Evolutionary conservation across 163 green algal genomes (phyloP).

Genomic region (Scenedesmus sp.): DNA sequence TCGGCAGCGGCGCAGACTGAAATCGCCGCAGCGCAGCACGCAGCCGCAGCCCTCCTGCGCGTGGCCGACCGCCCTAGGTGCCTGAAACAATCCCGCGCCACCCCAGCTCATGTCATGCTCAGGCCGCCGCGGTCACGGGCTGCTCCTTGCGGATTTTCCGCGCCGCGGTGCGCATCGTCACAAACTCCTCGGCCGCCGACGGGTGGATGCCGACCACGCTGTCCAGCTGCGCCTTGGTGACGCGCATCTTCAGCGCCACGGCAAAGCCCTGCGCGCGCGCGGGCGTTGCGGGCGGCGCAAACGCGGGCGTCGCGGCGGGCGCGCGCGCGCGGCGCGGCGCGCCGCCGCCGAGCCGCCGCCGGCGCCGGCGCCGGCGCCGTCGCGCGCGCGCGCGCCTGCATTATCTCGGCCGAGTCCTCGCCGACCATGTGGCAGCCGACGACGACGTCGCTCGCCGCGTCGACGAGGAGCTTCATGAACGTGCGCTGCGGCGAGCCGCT

Average conservation of each 20-base stretch:
- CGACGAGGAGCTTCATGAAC: conserved; percentile 85
- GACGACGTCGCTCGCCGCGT: conserved; percentile 71
- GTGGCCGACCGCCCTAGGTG: too few relatives aligned
- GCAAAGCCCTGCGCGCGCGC: conserved; percentile 79
- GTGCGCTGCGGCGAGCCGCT: conserved; percentile 63
- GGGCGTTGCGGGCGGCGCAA: too few relatives aligned
- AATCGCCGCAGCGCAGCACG: too few relatives aligned
- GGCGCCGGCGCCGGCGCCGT: too few relatives aligned
- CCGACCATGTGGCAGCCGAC: conserved; percentile 95
- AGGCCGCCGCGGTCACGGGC: conserved; percentile 26
- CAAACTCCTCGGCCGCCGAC: conserved; percentile 91
- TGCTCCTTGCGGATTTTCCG: conserved; percentile 56
- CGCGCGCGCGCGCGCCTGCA: conserved; percentile 89
- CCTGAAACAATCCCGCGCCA: too few relatives aligned
- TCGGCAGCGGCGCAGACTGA: too few relatives aligned
- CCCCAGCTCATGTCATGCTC: not conserved
- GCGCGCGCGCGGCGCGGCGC: too few relatives aligned
- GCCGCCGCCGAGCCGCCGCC: too few relatives aligned
- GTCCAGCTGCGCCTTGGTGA: conserved; percentile 92
- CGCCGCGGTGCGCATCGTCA: conserved; percentile 86
- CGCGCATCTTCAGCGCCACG: conserved; percentile 89
- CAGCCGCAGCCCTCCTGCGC: too few relatives aligned
- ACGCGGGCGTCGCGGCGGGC: too few relatives aligned
- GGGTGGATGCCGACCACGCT: conserved; percentile 93
- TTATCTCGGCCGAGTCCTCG: conserved; percentile 90